These are phyloP conservation scores for Neopestalotiopsis sp. DNA, from an alignment of 2,329 filamentous ascomycete species.

Conservation along the genomic window DNA sequence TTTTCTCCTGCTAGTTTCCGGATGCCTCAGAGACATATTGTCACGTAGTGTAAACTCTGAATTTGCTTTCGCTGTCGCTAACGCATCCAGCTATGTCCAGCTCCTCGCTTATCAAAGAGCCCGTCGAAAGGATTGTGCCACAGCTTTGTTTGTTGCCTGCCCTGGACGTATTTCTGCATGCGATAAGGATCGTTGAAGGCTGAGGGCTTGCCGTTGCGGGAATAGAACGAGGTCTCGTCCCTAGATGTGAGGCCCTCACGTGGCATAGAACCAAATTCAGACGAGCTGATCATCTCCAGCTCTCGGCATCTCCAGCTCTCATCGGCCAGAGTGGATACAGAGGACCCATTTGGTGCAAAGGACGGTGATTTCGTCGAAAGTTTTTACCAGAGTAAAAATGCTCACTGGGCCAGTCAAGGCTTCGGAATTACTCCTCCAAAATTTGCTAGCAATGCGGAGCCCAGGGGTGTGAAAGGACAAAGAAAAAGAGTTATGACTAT, in stretches of 20 bases:
- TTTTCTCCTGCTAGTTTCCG: neutral
- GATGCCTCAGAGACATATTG: neutral
- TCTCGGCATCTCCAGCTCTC: slow-evolving; percentile 8
- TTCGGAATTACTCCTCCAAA: slow-evolving; percentile 10
- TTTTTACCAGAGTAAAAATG: neutral
- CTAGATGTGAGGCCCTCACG: neutral
- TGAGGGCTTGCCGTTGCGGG: neutral
- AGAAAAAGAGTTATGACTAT: neutral
- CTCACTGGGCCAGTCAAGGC: slow-evolving; percentile 17
- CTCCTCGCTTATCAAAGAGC: neutral
- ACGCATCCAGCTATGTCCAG: neutral
- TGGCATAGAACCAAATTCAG: neutral
- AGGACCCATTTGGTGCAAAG: neutral
- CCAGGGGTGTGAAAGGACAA: neutral
- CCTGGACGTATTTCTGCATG: neutral
- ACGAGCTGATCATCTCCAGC: slow-evolving; percentile 1
- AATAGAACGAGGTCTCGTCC: neutral
- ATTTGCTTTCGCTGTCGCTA: neutral
- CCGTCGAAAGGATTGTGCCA: slow-evolving; percentile 3
- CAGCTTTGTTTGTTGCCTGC: neutral
- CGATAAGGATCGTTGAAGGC: neutral
- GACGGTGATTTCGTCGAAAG: slow-evolving; percentile 1
- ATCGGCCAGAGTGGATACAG: neutral
- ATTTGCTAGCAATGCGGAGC: slow-evolving; percentile 5
- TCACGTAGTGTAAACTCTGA: neutral